These are phyloP conservation scores for Bigelowiella natans DNA, from an alignment of 78 protist species.

Conservation along the genomic window DNA sequence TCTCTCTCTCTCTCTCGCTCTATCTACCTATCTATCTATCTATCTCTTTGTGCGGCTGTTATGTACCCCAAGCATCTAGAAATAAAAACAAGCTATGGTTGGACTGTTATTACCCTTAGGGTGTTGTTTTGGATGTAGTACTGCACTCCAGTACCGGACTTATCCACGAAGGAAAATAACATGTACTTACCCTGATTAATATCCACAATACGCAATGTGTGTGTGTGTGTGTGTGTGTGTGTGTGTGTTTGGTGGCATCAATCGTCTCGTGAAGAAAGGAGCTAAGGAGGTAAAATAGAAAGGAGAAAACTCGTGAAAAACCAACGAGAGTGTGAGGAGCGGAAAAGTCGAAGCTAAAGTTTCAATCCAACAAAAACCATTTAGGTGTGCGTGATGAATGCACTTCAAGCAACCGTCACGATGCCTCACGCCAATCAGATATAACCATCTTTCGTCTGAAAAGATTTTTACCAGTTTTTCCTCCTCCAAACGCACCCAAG, in stretches of 20 bases:
- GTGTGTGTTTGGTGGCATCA: not conserved
- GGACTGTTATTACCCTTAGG: no score
- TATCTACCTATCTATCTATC: no score
- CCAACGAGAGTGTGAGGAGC: no score
- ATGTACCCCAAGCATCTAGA: no score
- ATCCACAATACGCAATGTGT: not conserved
- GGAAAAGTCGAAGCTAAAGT: no score
- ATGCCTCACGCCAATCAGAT: not conserved
- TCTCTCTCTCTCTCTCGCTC: no score
- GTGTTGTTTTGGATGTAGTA: not conserved
- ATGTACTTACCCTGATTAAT: not conserved
- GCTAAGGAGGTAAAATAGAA: not conserved
- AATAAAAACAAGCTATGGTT: no score
- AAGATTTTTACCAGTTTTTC: not conserved
- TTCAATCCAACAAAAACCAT: no score
- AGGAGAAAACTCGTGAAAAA: no score
- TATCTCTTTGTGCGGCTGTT: no score
- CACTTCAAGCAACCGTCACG: not conserved
- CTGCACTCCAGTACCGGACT: not conserved
- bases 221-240: not conserved
- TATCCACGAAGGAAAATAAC: not conserved
- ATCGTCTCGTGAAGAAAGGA: not conserved
- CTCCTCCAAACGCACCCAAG: not conserved
- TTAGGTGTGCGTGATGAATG: not conserved
- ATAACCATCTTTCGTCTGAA: not conserved